Evolutionary conservation across 176 grass and related monocot genomes (phyloP), one percentile per base, ranked within the genome.

Genomic region (Aechmea fasciata): DNA sequence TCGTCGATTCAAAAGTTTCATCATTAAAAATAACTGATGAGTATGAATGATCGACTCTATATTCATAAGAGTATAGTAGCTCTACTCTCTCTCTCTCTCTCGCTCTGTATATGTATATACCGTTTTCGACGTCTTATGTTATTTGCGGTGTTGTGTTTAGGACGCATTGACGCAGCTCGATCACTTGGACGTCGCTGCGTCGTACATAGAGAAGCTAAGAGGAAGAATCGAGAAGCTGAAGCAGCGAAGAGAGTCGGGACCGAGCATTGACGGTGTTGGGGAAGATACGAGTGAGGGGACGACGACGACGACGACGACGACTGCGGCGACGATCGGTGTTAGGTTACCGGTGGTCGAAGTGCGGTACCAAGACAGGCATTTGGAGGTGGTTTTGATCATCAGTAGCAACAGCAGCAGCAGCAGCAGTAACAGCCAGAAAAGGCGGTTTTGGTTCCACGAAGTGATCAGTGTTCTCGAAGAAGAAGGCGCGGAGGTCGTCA

Each of bases 301-400:
- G 26, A 4, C 4, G 33, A 41, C 33, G 3, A 0, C 33, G 33
- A 7, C 47, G 0, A n/a, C 25, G 1, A 0, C 19, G 48, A 3
- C 33, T 0, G 4, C 33, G 33, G 3, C 33, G 33, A 41, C 51
- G 0, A 13, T 49, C 2, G 18, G 12, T 11, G 14, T 73, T 11
- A 71, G 11, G 0, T 65, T 92, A 57, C 93, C 93, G 9, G 64
- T 92, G 50, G 26, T 97, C 4, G 86, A 97, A 76, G 93, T 90
- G 11, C 74, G 86, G 33, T 52, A 29, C 10, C 89, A 79, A 33
- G 83, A 87, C 3, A n/a, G 51, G 0, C 81, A 85, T 23, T 61
- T 97, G 73, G 93, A 97, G 73, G 88, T 97, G 57, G 89, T 85
- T 48, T 65, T 97, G 2, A 50, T 92, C n/a, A 87, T 68, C 19